Percentiles rank a stretch among this genome's conserved stretches.
Conservation (phyloP, 106 monocot genomes). For the Triglochin maritima region DNA sequence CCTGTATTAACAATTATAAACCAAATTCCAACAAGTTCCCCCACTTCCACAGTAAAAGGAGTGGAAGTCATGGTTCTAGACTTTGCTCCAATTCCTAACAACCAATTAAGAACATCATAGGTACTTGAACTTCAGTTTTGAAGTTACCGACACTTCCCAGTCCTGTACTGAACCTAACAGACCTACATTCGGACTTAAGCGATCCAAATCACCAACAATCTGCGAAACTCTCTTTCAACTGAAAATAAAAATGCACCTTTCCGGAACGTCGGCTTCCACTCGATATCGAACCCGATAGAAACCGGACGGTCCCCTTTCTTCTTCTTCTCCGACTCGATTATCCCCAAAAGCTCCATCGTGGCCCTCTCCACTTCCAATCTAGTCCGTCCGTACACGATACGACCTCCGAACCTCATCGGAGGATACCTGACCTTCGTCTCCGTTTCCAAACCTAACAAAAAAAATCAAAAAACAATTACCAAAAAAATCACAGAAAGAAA, state of each 20-base stretch:
- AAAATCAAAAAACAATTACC: neutral
- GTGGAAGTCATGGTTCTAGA: too few relatives aligned
- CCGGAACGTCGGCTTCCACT: conserved; percentile 69
- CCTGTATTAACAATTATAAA: too few relatives aligned
- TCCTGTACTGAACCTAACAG: neutral
- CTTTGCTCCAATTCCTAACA: too few relatives aligned
- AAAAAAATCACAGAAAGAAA: neutral
- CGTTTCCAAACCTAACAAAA: conserved; percentile 19
- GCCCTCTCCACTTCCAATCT: conserved; percentile 56
- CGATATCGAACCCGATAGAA: conserved; percentile 79
- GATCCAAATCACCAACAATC: neutral
- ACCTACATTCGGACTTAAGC: neutral
- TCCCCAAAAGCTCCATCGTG: conserved; percentile 39
- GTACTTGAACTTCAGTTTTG: too few relatives aligned
- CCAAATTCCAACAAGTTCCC: too few relatives aligned
- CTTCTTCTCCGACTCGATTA: conserved; percentile 28
- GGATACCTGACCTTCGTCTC: conserved; percentile 33
- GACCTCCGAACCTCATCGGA: conserved; percentile 46
- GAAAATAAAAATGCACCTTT: conserved; percentile 28
- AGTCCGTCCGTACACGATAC: conserved; percentile 62
- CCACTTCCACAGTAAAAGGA: too few relatives aligned
- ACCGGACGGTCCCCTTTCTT: conserved; percentile 15
- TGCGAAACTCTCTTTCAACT: neutral
- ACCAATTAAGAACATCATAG: too few relatives aligned
- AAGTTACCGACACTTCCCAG: too few relatives aligned